A percentile compares a stretch with the other conserved stretches of the same genome.
These are phyloP conservation scores for Sclerotinia subarctica DNA, from an alignment of 2,329 filamentous ascomycete genomes.

Conservation along the genomic window DNA sequence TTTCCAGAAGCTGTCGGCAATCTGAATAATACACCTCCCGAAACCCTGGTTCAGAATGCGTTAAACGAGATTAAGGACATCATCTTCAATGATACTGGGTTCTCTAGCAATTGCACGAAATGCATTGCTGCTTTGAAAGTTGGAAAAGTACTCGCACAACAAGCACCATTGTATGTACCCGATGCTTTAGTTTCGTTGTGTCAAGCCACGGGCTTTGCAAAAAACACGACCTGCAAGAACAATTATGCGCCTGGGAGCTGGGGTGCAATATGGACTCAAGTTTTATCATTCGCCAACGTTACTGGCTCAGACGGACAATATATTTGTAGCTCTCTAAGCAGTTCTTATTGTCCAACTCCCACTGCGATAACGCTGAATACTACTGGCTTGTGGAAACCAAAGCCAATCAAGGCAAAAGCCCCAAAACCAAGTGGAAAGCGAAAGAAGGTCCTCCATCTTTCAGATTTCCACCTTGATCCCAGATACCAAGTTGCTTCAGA, in stretches of 20 bases:
- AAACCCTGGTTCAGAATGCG: constrained; percentile 44
- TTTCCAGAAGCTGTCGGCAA: constrained; percentile 49
- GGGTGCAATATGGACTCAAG: constrained; percentile 56
- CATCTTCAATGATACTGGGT: constrained; percentile 39
- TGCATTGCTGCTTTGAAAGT: constrained; percentile 51
- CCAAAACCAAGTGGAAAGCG: constrained; percentile 50
- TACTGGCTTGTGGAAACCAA: constrained; percentile 51
- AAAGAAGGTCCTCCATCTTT: constrained; percentile 55
- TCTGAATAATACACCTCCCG: constrained; percentile 42
- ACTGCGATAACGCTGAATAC: constrained; percentile 45
- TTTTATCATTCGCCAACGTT: constrained; percentile 52
- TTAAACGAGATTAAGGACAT: constrained; percentile 47
- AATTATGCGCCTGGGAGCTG: constrained; percentile 48
- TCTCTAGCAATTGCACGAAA: constrained; percentile 48
- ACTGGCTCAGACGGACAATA: constrained; percentile 53
- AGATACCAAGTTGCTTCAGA: constrained; percentile 52
- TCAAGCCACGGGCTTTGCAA: constrained; percentile 46
- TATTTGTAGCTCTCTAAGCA: constrained; percentile 52
- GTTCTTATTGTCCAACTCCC: constrained; percentile 48
- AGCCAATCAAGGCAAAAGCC: constrained; percentile 44
- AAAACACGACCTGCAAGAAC: constrained; percentile 47
- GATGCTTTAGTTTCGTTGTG: constrained; percentile 51
- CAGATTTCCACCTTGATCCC: constrained; percentile 55
- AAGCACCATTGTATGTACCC: constrained; percentile 49
- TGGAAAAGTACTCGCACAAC: constrained; percentile 49